Base-by-base conservation (phyloP, 108 stramenopile genomes). In the Ochromonas danica region DNA sequence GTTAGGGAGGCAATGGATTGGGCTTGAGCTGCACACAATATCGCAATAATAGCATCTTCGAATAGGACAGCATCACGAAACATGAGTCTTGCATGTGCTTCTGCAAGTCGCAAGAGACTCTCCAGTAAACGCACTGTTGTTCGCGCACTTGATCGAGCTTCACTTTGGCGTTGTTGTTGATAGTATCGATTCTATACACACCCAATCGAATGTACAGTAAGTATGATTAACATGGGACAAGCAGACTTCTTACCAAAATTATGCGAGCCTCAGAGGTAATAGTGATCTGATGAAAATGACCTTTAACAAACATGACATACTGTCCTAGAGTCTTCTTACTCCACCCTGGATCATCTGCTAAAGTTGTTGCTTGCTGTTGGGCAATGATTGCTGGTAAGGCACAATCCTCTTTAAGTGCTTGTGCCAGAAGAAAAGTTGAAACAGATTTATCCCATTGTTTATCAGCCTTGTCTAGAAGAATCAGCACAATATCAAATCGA, bases 41-140 rank as follows among this genome's bases (percentile, higher is more conserved):
- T 67, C 2, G 80, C 63, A 28, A 75, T 33, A 25, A 81, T 72
- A 0, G 80, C 80, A 40, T 81, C 80, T 45, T 62, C 42, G 28
- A 28, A 1, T 28, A 14, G 1, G 6, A 70, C 83, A 2, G 3
- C 43, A 78, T 92, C 81, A 0, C 97, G 91, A 85, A 89, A 91
- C 92, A 95, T 93, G 80, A 98, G 85, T 38, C 95, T 85, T 6
- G 97, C 97, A 80, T 98, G 97, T 28, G 97, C 95, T 87, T 98
- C 93, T 1, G 94, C 87, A 39, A 98, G 70, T 1, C 97, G 92
- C 81, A 96, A 93, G 80, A 96, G 88, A 6, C 91, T 91, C 78
- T 98, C 95, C 40, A 98, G 85, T 79, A 96, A 92, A 3, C 97
- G 89, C 36, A 98, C 92, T 28, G 97, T 97, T 35, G 81, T 90